Percentiles rank a stretch among this genome's conserved stretches.
These are phyloP conservation scores for Hibiscus mutabilis DNA, from an alignment of 345 rosid species.

Conservation along the genomic window DNA sequence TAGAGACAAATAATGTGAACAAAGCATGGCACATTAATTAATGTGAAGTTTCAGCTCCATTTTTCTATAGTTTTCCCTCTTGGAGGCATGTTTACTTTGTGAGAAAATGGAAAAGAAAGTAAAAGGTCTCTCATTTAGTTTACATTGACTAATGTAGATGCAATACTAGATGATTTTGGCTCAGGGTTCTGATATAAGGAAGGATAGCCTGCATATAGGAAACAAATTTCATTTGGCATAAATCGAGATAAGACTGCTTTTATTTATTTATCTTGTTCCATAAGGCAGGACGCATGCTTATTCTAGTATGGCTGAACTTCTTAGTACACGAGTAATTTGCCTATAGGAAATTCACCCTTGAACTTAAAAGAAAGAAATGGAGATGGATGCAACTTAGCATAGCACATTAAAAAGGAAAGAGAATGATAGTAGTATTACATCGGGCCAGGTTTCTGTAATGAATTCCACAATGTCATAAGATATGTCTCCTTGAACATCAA, in stretches of 20 bases:
- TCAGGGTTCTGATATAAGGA: background rate
- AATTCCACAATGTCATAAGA: constrained; percentile 37
- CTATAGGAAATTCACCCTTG: background rate
- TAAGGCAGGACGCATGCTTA: background rate
- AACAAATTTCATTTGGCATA: background rate
- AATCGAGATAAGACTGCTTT: background rate
- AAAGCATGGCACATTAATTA: background rate
- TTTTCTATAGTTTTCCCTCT: background rate
- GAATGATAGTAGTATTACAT: constrained; percentile 22
- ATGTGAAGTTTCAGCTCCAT: background rate
- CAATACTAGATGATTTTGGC: background rate
- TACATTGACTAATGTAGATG: background rate
- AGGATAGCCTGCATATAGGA: constrained; percentile 1
- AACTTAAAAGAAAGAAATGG: background rate
- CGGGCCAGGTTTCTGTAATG: constrained; percentile 36
- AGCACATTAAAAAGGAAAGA: background rate
- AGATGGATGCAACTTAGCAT: background rate
- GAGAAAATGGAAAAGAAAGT: background rate
- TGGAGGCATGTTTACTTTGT: background rate
- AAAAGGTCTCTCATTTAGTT: background rate
- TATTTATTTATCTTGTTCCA: background rate
- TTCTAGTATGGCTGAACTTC: constrained; percentile 1
- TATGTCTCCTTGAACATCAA: constrained; percentile 59
- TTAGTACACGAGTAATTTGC: constrained; percentile 5
- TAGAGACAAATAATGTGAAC: background rate